A percentile compares a stretch with the other conserved stretches of the same genome.
phyloP scores from a whole-genome alignment of 495 filamentous ascomycete species.

The Podospora pseudocomata region DNA sequence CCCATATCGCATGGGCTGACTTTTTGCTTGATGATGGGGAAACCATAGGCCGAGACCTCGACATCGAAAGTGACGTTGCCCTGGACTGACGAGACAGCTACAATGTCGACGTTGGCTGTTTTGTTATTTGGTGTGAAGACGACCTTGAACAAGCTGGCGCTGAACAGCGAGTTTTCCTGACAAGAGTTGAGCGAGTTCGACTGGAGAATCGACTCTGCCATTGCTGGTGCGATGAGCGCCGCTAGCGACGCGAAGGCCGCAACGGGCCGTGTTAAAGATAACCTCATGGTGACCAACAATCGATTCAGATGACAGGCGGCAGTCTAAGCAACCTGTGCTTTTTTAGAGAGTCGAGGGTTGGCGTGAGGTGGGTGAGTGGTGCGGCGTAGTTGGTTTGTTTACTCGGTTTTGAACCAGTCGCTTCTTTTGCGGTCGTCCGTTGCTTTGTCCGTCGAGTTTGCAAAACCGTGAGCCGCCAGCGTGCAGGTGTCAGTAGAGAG shows the following conservation, averaged over 20 bases:
- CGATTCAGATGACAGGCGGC: not conserved
- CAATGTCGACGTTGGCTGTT: slow-evolving; percentile 68
- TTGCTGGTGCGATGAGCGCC: slow-evolving; percentile 22
- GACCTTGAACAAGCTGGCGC: slow-evolving; percentile 78
- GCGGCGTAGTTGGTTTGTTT: slow-evolving; percentile 6
- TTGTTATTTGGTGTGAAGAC: slow-evolving; percentile 72
- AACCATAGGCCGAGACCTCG: slow-evolving; percentile 78
- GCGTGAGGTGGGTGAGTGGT: not conserved
- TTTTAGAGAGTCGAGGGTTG: not conserved
- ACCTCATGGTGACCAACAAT: slow-evolving; percentile 32
- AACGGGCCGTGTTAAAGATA: slow-evolving; percentile 33
- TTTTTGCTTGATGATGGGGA: slow-evolving; percentile 56
- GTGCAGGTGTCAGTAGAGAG: not conserved
- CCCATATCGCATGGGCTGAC: slow-evolving; percentile 72
- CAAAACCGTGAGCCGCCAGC: not conserved
- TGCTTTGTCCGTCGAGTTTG: not conserved
- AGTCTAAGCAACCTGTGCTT: not conserved
- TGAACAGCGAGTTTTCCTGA: slow-evolving; percentile 73
- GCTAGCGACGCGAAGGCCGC: slow-evolving; percentile 38
- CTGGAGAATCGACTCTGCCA: slow-evolving; percentile 47
- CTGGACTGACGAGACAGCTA: slow-evolving; percentile 77
- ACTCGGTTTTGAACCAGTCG: not conserved
- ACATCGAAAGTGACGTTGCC: slow-evolving; percentile 80
- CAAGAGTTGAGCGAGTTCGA: slow-evolving; percentile 76
- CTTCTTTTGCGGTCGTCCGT: slow-evolving; percentile 6